Evolutionary conservation across 2,329 filamentous ascomycete species (phyloP), one percentile per base, ranked within the genome.

Genomic region (Cladosporium phlei): DNA sequence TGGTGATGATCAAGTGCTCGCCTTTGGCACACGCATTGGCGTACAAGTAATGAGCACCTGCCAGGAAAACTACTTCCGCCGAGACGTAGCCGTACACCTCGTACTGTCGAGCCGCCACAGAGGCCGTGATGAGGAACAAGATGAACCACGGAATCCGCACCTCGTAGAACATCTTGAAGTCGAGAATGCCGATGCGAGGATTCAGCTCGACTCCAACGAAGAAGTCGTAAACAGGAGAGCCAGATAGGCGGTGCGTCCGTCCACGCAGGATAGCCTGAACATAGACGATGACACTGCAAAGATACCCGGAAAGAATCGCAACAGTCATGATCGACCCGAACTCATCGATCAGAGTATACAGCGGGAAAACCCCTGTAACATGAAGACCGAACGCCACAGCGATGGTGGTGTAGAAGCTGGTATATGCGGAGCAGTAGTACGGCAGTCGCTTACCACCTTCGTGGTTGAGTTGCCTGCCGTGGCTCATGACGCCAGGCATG

Each of bases 121-220:
- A 88, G 49, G 85, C 76, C 48, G 83, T 83, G 33, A 91, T 74
- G 50, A 90, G 79, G 61, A 95, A 83, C 34, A 95, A 77, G 55
- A 95, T 90, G 68, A 83, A 95, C 89, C 89, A 95, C 27, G 89
- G 89, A 53, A 95, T 78, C 57, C 89, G 85, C 51, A 95, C 88
- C 66, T 95, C 89, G 61, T 88, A 91, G 71, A 95, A 95, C 88
- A 94, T 93, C 72, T 93, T 94, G 72, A 93, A 88, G 68, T 94
- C 88, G 39, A 94, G 70, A 55, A 88, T 83, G 46, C 82, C 84
- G 61, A 67, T 79, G 55, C 88, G 78, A 4, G 88, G 88, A 70
- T 93, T 93, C 46, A 93, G 74, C 70, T 94, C 88, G 10, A 86
- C 85, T 43, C 88, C 88, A 79, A 93, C 89, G 74, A 93, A 93